A percentile compares a stretch with the other conserved stretches of the same genome.
Evolutionary conservation across 345 rosid species (phyloP).

Genomic region (Pistacia integerrima): DNA sequence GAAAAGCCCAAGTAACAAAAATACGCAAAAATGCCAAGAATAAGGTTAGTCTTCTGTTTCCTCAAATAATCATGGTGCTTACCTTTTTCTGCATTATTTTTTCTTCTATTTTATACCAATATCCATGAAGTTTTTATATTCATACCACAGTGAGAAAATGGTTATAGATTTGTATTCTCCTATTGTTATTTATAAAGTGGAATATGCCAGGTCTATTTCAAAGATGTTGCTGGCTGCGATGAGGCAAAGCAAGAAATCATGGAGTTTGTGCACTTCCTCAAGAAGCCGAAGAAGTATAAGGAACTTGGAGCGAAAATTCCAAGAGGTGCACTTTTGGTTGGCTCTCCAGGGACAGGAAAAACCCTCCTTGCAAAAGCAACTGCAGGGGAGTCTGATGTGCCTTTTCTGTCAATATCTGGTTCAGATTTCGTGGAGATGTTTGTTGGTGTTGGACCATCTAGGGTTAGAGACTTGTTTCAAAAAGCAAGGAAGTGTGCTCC

Average conservation of each 20-base stretch:
- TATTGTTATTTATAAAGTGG: constrained; percentile 16
- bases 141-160: constrained; percentile 6
- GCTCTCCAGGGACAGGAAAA: constrained; percentile 98
- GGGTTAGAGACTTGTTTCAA: constrained; percentile 92
- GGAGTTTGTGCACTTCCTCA: constrained; percentile 96
- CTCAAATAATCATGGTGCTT: background rate
- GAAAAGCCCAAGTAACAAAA: constrained; percentile 85
- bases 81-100: background rate
- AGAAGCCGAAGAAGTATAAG: constrained; percentile 93
- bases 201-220: constrained; percentile 62
- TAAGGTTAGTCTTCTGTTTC: constrained; percentile 52
- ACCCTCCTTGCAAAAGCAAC: constrained; percentile 98
- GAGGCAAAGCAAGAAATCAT: constrained; percentile 98
- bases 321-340: constrained; percentile 92
- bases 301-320: constrained; percentile 95
- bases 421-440: constrained; percentile 99
- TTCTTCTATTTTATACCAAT: background rate
- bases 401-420: constrained; percentile 89
- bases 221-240: constrained; percentile 98
- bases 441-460: constrained; percentile 98
- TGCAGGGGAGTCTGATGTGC: constrained; percentile 94
- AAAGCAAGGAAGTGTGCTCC: constrained; percentile 94
- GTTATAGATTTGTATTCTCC: background rate
- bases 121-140: background rate
- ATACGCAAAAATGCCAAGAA: constrained; percentile 88